Base-by-base conservation (phyloP, 164 flowering plant genomes). In the Magnolia sinica region DNA sequence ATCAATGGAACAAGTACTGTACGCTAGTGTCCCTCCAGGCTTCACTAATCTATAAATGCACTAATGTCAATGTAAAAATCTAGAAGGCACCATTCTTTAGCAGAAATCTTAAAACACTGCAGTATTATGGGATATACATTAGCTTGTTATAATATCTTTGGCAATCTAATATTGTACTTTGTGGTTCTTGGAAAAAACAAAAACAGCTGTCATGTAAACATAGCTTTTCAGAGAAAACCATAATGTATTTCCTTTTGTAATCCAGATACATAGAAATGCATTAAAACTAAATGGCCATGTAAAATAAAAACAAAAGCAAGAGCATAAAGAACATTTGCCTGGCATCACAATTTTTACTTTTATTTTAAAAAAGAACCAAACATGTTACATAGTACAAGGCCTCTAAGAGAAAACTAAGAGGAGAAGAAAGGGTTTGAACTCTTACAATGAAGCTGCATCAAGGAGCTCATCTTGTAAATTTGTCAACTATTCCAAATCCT, bases 1-100 rank as follows among this genome's bases (percentile, higher is more conserved):
- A 84, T 95, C 98, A 78, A 95, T 91, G 58, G 98, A 93, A 82
- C 98, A 95, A 49, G 98, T 93, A 80, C 98, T 95, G 79, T 95
- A 95, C 68, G 93, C 86, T 49, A 95, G 84, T 24, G 92, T 82
- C 37, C 98, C 98, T 72, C 93, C 94, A 49, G 91, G 89, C 85
- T 88, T 91, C 2, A 92, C 97, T 86, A 95, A 86, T 83, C 98
- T 95, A 49, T 55, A 23, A 24, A 65, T 23, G 5, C 71, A 68
- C 1, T 10, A 9, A 31, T 27, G 37, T 29, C 71, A 31, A 13
- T 19, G 50, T 3, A 6, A 19, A 22, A 20, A 64, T 64, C 4
- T 64, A 64, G 67, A 64, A 64, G 22, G 24, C 67, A 18, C 19
- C 67, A 19, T 20, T 8, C 20, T 20, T 22, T 64, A 19, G 8